Evolutionary conservation across 805 yeast genomes (phyloP).

Genomic region (Starmera quercuum): DNA sequence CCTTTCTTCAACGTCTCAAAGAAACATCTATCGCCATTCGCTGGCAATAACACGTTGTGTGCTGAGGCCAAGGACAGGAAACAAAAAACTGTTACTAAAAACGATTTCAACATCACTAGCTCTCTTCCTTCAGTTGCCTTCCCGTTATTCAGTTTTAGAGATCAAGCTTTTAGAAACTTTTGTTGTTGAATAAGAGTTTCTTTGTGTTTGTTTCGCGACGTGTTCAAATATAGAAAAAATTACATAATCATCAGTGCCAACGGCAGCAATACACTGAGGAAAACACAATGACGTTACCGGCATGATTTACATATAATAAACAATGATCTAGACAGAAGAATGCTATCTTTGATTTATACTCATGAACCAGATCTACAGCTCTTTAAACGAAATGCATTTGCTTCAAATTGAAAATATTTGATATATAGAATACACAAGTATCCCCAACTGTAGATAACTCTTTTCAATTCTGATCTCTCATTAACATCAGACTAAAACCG

Average conservation of each 20-base stretch:
- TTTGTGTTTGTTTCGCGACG: conserved; percentile 1
- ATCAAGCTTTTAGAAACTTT: neutral
- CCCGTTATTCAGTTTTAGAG: neutral
- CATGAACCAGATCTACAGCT: too few relatives aligned
- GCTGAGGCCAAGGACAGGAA: conserved; percentile 30
- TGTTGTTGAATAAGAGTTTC: neutral
- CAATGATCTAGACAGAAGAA: too few relatives aligned
- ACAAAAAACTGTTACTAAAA: neutral
- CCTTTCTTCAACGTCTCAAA: conserved; percentile 74
- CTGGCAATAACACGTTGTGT: conserved; percentile 76
- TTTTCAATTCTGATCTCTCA: too few relatives aligned
- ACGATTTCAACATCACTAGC: neutral
- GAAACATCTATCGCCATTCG: conserved; percentile 83
- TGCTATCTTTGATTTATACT: too few relatives aligned
- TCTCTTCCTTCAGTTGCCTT: neutral
- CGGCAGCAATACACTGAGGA: neutral
- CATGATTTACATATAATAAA: too few relatives aligned
- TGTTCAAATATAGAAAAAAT: neutral
- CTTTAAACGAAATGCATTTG: too few relatives aligned
- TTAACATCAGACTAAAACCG: too few relatives aligned
- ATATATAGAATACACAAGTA: too few relatives aligned
- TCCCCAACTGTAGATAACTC: too few relatives aligned
- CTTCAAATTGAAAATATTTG: too few relatives aligned
- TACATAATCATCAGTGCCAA: neutral
- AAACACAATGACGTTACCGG: too few relatives aligned